These are phyloP conservation scores for Candida manassasensis DNA, from an alignment of 805 yeast genomes.

Conservation along the genomic window DNA sequence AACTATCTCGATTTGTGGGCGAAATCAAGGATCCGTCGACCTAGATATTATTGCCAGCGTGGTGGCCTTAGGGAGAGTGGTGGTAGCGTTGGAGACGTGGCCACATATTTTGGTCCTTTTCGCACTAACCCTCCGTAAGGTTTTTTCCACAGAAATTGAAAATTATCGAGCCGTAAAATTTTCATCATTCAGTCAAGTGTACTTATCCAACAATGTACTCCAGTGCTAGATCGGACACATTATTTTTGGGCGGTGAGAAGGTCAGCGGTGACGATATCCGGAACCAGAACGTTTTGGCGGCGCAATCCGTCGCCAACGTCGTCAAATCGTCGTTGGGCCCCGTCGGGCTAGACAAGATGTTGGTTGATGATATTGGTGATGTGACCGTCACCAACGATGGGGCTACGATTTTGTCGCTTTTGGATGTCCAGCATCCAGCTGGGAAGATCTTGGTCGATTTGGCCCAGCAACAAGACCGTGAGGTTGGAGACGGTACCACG, in stretches of 20 bases:
- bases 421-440: constrained; percentile 98
- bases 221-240: constrained; percentile 83
- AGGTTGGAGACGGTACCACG: constrained; percentile 98
- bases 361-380: constrained; percentile 98
- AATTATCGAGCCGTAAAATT: too few relatives aligned
- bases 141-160: too few relatives aligned
- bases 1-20: too few relatives aligned
- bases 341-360: constrained; percentile 96
- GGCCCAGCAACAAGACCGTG: constrained; percentile 98
- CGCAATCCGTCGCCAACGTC: constrained; percentile 77
- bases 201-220: constrained; percentile 47
- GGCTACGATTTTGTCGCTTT: constrained; percentile 84
- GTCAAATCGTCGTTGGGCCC: constrained; percentile 96
- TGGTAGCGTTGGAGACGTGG: too few relatives aligned
- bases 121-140: too few relatives aligned
- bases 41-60: too few relatives aligned
- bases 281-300: constrained; percentile 92
- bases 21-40: too few relatives aligned
- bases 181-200: too few relatives aligned
- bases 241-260: constrained; percentile 94
- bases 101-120: too few relatives aligned
- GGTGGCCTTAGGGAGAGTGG: too few relatives aligned
- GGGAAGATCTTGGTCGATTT: constrained; percentile 94
- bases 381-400: constrained; percentile 99
- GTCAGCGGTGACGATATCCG: constrained; percentile 94